These are phyloP conservation scores for Wolfiporia cocos DNA, from an alignment of 1,284 basidiomycete genomes.

Conservation along the genomic window DNA sequence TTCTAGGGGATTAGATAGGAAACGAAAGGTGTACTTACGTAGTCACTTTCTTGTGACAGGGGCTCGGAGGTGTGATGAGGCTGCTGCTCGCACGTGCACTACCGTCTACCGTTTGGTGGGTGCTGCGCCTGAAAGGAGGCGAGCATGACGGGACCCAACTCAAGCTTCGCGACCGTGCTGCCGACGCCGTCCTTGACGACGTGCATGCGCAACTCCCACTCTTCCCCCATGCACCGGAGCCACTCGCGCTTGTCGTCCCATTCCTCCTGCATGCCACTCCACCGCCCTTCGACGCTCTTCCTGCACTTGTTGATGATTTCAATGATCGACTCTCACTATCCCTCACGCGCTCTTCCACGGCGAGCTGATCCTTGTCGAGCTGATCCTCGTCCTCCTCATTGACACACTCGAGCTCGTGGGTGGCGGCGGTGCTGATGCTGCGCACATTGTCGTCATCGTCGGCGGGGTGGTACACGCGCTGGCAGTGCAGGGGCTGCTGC, in stretches of 20 bases:
- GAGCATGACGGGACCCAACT: constrained; percentile 38
- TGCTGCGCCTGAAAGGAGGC: constrained; percentile 29
- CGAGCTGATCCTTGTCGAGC: constrained; percentile 28
- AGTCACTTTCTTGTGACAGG: too few relatives aligned
- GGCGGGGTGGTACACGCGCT: constrained; percentile 17
- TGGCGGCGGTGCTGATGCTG: constrained; percentile 58
- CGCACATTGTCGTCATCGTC: constrained; percentile 45
- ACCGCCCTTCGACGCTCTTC: constrained; percentile 70
- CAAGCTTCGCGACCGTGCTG: constrained; percentile 34
- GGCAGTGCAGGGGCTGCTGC: constrained; percentile 12
- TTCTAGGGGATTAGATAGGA: too few relatives aligned
- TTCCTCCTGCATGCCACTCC: constrained; percentile 72
- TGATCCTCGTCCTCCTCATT: constrained; percentile 72
- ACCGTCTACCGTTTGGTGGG: constrained; percentile 38
- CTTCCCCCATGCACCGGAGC: constrained; percentile 67
- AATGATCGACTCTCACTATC: constrained; percentile 43
- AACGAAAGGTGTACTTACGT: too few relatives aligned
- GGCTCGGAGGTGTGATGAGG: constrained; percentile 67
- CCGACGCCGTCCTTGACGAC: constrained; percentile 36
- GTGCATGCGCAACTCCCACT: constrained; percentile 67
- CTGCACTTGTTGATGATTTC: constrained; percentile 61
- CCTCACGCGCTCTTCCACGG: constrained; percentile 25
- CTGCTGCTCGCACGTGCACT: constrained; percentile 40
- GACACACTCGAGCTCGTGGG: constrained; percentile 67
- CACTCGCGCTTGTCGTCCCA: constrained; percentile 81